phyloP scores from a whole-genome alignment of 164 flowering plant genomes.

The Hamamelis virginiana region DNA sequence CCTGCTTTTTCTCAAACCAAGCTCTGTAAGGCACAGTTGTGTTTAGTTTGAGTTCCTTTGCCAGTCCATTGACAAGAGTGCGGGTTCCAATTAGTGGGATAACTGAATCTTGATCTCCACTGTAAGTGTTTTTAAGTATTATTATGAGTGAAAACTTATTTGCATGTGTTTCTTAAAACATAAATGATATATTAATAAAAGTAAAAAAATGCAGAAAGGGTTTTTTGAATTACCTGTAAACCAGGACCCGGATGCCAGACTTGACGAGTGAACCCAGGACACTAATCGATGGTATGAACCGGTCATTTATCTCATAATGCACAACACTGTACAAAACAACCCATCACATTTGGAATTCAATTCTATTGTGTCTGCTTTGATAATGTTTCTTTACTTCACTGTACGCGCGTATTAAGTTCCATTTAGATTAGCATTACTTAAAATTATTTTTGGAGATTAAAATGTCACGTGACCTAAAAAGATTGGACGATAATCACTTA shows the following conservation, averaged over 20 bases:
- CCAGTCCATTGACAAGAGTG: constrained; percentile 57
- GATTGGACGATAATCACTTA: no score
- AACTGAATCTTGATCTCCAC: constrained; percentile 96
- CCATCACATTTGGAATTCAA: no score
- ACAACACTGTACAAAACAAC: constrained; percentile 38
- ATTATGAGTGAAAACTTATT: no score
- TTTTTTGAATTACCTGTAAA: constrained; percentile 53
- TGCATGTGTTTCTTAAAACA: no score
- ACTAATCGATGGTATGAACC: constrained; percentile 77
- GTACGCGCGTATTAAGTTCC: no score
- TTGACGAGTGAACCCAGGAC: constrained; percentile 59
- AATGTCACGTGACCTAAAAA: no score
- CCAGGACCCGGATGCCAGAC: constrained; percentile 69
- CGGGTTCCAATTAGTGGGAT: constrained; percentile 83
- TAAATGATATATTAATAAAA: no score
- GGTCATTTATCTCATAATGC: constrained; percentile 69
- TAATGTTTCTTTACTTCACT: no score
- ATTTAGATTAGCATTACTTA: no score
- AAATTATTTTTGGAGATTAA: no score
- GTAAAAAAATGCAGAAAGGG: no score
- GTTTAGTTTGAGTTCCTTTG: constrained; percentile 50
- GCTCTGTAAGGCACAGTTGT: constrained; percentile 78
- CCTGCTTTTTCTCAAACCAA: constrained; percentile 86
- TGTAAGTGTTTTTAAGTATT: constrained; percentile 9
- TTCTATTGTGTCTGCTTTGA: no score